Evolutionary conservation across 2,329 filamentous ascomycete species (phyloP), one percentile per base, ranked within the genome.

Genomic region (Dryadomyces quercivorus): DNA sequence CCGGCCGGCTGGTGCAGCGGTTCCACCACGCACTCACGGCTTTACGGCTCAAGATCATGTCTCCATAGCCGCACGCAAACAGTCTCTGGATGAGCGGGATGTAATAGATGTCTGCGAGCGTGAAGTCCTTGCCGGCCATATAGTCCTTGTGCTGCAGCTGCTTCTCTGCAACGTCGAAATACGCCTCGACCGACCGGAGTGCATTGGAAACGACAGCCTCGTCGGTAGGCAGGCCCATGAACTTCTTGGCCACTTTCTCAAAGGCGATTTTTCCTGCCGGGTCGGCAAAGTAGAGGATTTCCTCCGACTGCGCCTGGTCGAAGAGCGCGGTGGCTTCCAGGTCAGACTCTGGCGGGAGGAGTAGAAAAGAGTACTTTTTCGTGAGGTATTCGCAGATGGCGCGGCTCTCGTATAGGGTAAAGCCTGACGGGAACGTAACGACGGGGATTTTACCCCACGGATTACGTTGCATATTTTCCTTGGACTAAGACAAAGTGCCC

Each of bases 361-460:
- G 69, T 51, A 69, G 69, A 56, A 74, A 69, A n/a, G 63, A 68
- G 64, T 74, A 75, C 59, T 72, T 73, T 36, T 26, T 68, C 12
- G 71, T 63, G 55, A 75, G 67, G 61, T 73, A 72, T 62, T 70
- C 70, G 69, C 69, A 72, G 60, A 75, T 75, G 51, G 69, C 67
- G 40, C 71, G 72, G 60, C 70, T 73, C 61, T 75, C 72, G 59
- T 72, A 71, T 54, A 75, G 66, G 51, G 65, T 72, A 61, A 74
- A 73, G 0, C 69, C 69, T 4, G 67, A 63, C 13, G 69, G 59
- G 58, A 68, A 71, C 50, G 61, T 63, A 46, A 74, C 57, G n/a
- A 60, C 63, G 43, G 71, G 70, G 34, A 72, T 59, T 63, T 72
- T 72, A 21, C 69, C 70, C 66, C 68, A 71, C 2, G 70, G 70